Conservation (phyloP, 345 rosid species). For the Garcia nutans region DNA sequence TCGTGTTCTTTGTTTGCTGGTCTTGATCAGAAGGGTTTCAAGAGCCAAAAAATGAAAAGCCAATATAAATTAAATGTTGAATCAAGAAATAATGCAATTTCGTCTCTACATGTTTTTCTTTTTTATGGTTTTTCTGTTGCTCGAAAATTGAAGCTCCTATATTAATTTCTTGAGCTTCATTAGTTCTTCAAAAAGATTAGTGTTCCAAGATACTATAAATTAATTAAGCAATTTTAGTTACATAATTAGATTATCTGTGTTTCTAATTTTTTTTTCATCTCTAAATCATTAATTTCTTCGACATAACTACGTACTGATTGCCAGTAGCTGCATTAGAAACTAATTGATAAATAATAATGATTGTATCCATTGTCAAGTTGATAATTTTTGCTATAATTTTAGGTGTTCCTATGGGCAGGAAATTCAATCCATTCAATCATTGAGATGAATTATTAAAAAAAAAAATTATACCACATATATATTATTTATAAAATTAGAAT, state of each 20-base stretch:
- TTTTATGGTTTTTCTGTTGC: not conserved
- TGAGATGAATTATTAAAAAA: too few relatives aligned
- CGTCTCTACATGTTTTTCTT: not conserved
- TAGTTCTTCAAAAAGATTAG: not conserved
- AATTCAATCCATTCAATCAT: too few relatives aligned
- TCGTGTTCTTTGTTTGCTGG: constrained; percentile 72
- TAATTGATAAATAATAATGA: too few relatives aligned
- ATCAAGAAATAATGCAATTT: not conserved
- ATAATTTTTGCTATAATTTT: too few relatives aligned
- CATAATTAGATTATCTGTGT: not conserved
- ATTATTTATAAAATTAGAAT: too few relatives aligned
- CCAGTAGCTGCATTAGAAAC: too few relatives aligned
- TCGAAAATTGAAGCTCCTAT: not conserved
- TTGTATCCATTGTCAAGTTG: too few relatives aligned
- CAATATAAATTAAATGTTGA: not conserved
- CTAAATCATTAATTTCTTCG: too few relatives aligned
- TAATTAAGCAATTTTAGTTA: not conserved
- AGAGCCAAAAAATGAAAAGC: constrained; percentile 54
- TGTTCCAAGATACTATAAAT: not conserved
- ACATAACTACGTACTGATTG: too few relatives aligned
- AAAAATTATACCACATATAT: too few relatives aligned
- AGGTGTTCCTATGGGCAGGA: too few relatives aligned
- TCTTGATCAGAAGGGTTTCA: constrained; percentile 72
- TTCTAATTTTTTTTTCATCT: too few relatives aligned
- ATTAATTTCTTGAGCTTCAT: not conserved